Percentiles rank a stretch among this genome's conserved stretches.
Evolutionary conservation across 2,329 filamentous ascomycete species (phyloP).

Genomic region (Colletotrichum kahawae): DNA sequence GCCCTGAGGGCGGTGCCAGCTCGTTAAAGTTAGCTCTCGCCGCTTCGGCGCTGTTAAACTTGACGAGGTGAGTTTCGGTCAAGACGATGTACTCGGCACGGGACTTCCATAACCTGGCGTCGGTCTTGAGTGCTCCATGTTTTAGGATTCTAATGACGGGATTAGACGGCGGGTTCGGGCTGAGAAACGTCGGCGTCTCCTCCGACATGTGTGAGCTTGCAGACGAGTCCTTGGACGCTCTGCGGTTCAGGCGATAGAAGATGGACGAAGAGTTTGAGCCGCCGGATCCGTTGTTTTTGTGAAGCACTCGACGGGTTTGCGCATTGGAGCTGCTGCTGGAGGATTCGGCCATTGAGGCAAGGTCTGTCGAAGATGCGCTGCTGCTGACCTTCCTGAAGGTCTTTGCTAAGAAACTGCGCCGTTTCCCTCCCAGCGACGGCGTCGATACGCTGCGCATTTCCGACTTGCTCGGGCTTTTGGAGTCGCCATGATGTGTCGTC

Average conservation of each 20-base stretch:
- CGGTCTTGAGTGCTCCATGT: slow-evolving; percentile 53
- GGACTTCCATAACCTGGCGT: slow-evolving; percentile 53
- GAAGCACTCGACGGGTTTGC: slow-evolving; percentile 27
- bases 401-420: slow-evolving; percentile 22
- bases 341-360: slow-evolving; percentile 4
- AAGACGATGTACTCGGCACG: slow-evolving; percentile 58
- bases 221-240: slow-evolving; percentile 42
- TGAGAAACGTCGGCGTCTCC: slow-evolving; percentile 11
- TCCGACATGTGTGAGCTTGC: slow-evolving; percentile 28
- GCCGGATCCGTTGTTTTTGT: slow-evolving; percentile 35
- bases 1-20: slow-evolving; percentile 31
- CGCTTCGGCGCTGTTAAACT: slow-evolving; percentile 53
- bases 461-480: not conserved
- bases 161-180: slow-evolving; percentile 32
- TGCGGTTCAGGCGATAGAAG: slow-evolving; percentile 45
- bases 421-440: slow-evolving; percentile 11
- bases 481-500: slow-evolving; percentile 19
- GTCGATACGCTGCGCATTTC: slow-evolving; percentile 15
- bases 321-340: not conserved
- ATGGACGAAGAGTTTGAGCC: slow-evolving; percentile 33
- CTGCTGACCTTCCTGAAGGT: slow-evolving; percentile 24
- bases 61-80: slow-evolving; percentile 54
- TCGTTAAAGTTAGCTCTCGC: slow-evolving; percentile 54
- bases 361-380: slow-evolving; percentile 18
- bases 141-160: slow-evolving; percentile 45